A percentile compares a stretch with the other conserved stretches of the same genome.
phyloP scores from a whole-genome alignment of 805 yeast genomes.

The Saccharomycopsis javanensis region DNA sequence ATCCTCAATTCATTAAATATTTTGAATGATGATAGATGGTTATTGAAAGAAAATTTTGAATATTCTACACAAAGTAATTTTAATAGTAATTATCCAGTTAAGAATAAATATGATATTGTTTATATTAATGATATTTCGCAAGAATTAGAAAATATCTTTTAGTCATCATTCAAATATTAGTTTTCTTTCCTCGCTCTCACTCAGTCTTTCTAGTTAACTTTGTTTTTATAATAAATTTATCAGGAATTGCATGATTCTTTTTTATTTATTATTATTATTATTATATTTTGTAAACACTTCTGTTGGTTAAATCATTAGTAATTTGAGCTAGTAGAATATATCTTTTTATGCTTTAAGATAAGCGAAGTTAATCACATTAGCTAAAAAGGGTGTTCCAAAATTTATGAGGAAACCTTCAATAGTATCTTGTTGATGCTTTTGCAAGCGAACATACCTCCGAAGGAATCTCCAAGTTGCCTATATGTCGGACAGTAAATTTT shows the following conservation, averaged over 20 bases:
- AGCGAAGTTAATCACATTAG: too few species aligned
- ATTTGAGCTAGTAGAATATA: too few species aligned
- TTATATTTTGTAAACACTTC: too few species aligned
- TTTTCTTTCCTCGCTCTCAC: not conserved
- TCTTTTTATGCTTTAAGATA: too few species aligned
- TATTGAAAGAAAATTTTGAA: conserved; percentile 17
- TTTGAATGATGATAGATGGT: conserved; percentile 34
- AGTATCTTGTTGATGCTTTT: too few species aligned
- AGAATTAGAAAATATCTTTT: not conserved
- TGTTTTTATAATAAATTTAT: too few species aligned
- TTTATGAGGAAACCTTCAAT: too few species aligned
- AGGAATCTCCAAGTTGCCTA: not conserved
- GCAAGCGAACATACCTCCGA: not conserved
- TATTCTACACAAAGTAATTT: not conserved
- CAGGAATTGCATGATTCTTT: too few species aligned
- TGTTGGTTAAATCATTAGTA: too few species aligned
- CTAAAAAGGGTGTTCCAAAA: too few species aligned
- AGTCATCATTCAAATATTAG: not conserved
- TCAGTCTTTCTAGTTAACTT: too few species aligned
- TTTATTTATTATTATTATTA: too few species aligned
- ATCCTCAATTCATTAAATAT: conserved; percentile 33
- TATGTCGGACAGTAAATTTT: not conserved
- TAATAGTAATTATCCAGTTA: not conserved
- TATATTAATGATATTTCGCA: not conserved
- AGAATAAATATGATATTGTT: not conserved